Evolutionary conservation across 129 eudicot genomes (phyloP).

Genomic region (Centaurea solstitialis): DNA sequence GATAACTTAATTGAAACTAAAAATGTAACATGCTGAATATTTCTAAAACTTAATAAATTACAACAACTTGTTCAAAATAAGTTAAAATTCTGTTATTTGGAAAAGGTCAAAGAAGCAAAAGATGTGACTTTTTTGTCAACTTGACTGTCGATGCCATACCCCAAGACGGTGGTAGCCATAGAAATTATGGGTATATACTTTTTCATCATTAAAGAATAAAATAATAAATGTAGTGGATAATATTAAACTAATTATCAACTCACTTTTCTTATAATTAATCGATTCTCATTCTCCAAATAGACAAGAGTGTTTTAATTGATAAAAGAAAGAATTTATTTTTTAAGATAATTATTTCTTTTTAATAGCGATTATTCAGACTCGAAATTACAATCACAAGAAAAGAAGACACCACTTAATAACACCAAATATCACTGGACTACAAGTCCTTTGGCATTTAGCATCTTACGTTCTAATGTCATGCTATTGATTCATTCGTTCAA

Average conservation of each 20-base stretch:
- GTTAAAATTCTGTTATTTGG: neutral
- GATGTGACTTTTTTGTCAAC: neutral
- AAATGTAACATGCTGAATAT: no score
- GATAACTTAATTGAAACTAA: no score
- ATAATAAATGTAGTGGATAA: neutral
- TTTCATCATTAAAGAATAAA: neutral
- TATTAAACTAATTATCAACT: neutral
- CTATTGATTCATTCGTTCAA: neutral
- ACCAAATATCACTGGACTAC: no score
- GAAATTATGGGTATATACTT: neutral
- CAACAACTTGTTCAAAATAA: neutral
- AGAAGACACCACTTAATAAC: no score
- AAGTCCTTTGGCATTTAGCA: neutral
- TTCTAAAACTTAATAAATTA: neutral
- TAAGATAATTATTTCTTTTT: no score
- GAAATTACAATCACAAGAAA: no score
- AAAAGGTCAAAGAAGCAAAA: neutral
- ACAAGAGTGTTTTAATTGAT: neutral
- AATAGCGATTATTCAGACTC: no score
- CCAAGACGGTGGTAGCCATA: neutral
- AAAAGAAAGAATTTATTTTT: neutral
- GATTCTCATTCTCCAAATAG: neutral
- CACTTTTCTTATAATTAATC: neutral
- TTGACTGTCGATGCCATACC: neutral
- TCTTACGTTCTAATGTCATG: neutral